Conservation (phyloP, 352 stramenopile species). For the Phytophthora fragariaefolia region DNA sequence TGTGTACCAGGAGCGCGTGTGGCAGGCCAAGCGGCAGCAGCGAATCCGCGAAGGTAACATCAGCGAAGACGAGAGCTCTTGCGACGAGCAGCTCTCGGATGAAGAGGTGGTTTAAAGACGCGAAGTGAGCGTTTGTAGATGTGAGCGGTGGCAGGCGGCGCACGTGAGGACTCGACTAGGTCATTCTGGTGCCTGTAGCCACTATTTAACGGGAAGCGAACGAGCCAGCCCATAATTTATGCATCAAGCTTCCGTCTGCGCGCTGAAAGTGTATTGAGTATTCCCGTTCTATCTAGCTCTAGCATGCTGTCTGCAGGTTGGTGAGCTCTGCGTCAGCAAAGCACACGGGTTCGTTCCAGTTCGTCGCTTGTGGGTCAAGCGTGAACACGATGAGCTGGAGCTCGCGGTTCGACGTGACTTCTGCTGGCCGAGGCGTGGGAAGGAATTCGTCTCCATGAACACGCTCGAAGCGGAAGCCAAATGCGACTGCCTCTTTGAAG, state of each 20-base stretch:
- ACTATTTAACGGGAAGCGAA: conserved; percentile 38
- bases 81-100: conserved; percentile 52
- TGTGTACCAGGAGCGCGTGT: conserved; percentile 82
- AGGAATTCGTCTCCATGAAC: conserved; percentile 47
- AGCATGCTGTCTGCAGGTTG: conserved; percentile 60
- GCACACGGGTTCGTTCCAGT: conserved; percentile 46
- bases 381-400: conserved; percentile 59
- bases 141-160: conserved; percentile 21
- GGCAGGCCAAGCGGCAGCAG: conserved; percentile 59
- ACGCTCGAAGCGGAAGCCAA: conserved; percentile 51
- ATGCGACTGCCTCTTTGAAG: conserved; percentile 49
- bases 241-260: conserved; percentile 10
- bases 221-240: conserved; percentile 44
- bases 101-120: conserved; percentile 37
- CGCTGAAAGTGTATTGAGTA: not conserved
- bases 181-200: conserved; percentile 23
- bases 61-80: conserved; percentile 41
- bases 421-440: conserved; percentile 43
- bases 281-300: conserved; percentile 13
- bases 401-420: conserved; percentile 50
- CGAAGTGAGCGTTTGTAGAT: conserved; percentile 27
- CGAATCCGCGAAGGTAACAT: conserved; percentile 46
- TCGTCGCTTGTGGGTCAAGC: conserved; percentile 41
- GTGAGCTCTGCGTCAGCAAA: conserved; percentile 48
- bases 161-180: conserved; percentile 1